A percentile compares a stretch with the other conserved stretches of the same genome.
phyloP scores from a whole-genome alignment of 2,329 filamentous ascomycete species.

The Pyricularia pennisetigena region DNA sequence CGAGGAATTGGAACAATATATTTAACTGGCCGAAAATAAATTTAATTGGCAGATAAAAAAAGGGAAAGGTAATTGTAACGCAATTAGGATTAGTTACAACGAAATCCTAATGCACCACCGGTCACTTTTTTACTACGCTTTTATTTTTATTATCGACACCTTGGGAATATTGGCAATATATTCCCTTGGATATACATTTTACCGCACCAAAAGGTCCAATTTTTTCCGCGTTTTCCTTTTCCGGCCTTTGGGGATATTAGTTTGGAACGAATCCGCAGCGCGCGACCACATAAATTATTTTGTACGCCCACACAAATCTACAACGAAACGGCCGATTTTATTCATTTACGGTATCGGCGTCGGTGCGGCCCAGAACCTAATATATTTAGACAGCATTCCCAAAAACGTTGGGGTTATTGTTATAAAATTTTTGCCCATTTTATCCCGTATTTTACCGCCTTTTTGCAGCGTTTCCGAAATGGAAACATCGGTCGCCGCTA shows the following conservation, averaged over 20 bases:
- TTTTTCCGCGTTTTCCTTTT: constrained; percentile 12
- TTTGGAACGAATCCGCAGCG: constrained; percentile 1
- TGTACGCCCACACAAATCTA: constrained; percentile 4
- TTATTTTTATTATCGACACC: constrained; percentile 9
- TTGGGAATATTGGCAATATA: constrained; percentile 2
- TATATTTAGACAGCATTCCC: constrained; percentile 8
- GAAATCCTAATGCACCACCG: constrained; percentile 11
- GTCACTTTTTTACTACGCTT: constrained; percentile 2
- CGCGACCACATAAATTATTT: constrained; percentile 10
- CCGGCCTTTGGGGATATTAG: constrained; percentile 6
- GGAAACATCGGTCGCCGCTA: neutral
- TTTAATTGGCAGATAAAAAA: constrained; percentile 2
- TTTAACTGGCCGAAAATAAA: constrained; percentile 6
- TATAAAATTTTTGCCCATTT: constrained; percentile 11
- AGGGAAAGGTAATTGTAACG: constrained; percentile 8
- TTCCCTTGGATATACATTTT: constrained; percentile 10
- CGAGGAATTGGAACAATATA: constrained; percentile 9
- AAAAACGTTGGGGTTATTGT: constrained; percentile 8
- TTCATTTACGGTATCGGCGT: constrained; percentile 12
- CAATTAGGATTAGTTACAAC: constrained; percentile 12
- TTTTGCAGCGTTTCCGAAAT: neutral
- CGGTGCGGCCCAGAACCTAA: constrained; percentile 9
- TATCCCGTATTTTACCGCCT: constrained; percentile 8
- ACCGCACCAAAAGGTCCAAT: constrained; percentile 10
- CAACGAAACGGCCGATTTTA: constrained; percentile 9